A percentile compares a stretch with the other conserved stretches of the same genome.
phyloP scores from a whole-genome alignment of 2,329 filamentous ascomycete genomes.

The Curvularia lunata region DNA sequence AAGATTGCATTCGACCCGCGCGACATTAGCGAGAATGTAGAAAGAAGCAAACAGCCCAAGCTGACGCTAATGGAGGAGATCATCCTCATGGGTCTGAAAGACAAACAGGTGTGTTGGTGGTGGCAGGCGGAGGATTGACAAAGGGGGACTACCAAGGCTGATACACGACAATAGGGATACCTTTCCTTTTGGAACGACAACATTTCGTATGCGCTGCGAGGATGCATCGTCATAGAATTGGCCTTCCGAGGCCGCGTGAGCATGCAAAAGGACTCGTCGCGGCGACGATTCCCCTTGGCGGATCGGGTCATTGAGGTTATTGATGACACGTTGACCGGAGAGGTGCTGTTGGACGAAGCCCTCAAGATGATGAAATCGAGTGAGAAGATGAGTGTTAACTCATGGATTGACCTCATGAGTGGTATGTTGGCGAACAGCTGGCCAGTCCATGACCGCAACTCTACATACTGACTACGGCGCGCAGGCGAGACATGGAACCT shows the following conservation, averaged over 20 bases:
- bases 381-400: slow-evolving; percentile 99
- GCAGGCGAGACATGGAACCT: slow-evolving; percentile 98
- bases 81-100: slow-evolving; percentile 91
- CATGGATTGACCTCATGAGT: slow-evolving; percentile 99
- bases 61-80: slow-evolving; percentile 99
- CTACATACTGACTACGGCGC: slow-evolving; percentile 26
- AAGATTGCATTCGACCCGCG: slow-evolving; percentile 97
- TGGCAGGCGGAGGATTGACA: slow-evolving; percentile 11
- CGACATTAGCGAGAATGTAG: slow-evolving; percentile 95
- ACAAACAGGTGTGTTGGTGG: slow-evolving; percentile 81
- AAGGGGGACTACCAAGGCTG: slow-evolving; percentile 21
- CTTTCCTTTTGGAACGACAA: slow-evolving; percentile 99
- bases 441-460: neutral
- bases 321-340: slow-evolving; percentile 93
- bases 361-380: slow-evolving; percentile 99
- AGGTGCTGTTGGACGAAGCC: slow-evolving; percentile 95
- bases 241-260: slow-evolving; percentile 94
- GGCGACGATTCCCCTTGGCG: slow-evolving; percentile 88
- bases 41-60: slow-evolving; percentile 97
- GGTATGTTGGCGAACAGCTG: slow-evolving; percentile 61
- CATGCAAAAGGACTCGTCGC: slow-evolving; percentile 96
- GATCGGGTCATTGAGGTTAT: slow-evolving; percentile 96
- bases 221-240: slow-evolving; percentile 97
- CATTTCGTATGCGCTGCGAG: slow-evolving; percentile 95
- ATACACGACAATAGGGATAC: slow-evolving; percentile 71